phyloP scores from a whole-genome alignment of 2,329 filamentous ascomycete genomes.

The Lizonia empirigonia region DNA sequence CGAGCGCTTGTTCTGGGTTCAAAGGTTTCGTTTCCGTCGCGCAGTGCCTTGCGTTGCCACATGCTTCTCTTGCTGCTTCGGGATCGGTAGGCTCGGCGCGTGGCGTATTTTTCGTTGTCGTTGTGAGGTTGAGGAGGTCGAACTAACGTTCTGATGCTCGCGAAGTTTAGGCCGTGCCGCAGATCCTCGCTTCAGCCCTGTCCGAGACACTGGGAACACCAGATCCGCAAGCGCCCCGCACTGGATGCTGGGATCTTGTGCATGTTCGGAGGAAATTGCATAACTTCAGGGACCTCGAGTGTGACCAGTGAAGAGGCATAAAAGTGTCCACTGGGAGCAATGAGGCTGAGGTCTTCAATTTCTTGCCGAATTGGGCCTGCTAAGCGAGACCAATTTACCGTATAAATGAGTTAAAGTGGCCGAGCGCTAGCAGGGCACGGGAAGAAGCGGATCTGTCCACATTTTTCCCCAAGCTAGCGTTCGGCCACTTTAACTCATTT shows the following conservation, averaged over 20 bases:
- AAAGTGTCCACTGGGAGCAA: conserved; percentile 5
- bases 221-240: conserved; percentile 29
- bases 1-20: conserved; percentile 28
- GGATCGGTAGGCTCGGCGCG: conserved; percentile 18
- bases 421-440: too few species aligned
- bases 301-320: conserved; percentile 17
- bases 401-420: too few species aligned
- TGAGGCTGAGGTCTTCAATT: not conserved
- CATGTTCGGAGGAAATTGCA: conserved; percentile 12
- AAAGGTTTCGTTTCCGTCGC: conserved; percentile 36
- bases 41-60: conserved; percentile 19
- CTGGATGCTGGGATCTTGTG: conserved; percentile 16
- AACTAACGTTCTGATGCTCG: conserved; percentile 38
- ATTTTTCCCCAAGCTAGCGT: too few species aligned
- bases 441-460: too few species aligned
- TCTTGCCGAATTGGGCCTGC: not conserved
- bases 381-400: not conserved
- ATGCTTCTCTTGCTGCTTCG: conserved; percentile 20
- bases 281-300: conserved; percentile 18
- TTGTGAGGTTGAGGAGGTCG: conserved; percentile 32
- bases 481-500: too few species aligned
- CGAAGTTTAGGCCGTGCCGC: conserved; percentile 37
- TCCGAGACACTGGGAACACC: conserved; percentile 32
- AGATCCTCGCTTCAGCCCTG: conserved; percentile 36
- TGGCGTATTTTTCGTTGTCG: conserved; percentile 21